phyloP scores from a whole-genome alignment of 495 filamentous ascomycete genomes.

The Arthonia radiata region DNA sequence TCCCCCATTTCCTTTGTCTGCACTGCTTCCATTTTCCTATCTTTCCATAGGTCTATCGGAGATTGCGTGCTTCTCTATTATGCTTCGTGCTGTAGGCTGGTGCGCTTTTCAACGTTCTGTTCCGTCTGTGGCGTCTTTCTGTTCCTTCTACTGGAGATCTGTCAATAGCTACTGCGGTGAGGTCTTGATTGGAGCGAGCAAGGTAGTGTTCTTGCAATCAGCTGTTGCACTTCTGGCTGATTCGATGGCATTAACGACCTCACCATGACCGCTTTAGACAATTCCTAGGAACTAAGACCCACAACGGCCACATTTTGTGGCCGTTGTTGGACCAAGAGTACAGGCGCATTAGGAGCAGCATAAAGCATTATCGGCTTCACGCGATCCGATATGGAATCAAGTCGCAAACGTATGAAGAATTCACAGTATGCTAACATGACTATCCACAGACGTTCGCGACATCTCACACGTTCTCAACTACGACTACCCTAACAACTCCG shows the following conservation, averaged over 20 bases:
- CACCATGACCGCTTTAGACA: too few species aligned
- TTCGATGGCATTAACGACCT: too few species aligned
- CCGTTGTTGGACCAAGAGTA: too few species aligned
- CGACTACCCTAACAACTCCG: conserved; percentile 98
- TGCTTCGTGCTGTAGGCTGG: conserved; percentile 78
- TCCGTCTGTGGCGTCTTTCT: conserved; percentile 59
- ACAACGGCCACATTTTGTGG: too few species aligned
- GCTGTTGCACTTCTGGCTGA: too few species aligned
- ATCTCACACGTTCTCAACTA: conserved; percentile 99
- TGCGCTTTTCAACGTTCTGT: conserved; percentile 40
- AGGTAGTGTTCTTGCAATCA: too few species aligned
- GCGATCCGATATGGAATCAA: conserved; percentile 33
- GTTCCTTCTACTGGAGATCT: conserved; percentile 50
- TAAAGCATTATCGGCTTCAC: conserved; percentile 22
- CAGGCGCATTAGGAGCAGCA: too few species aligned
- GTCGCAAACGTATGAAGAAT: conserved; percentile 23
- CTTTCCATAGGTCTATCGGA: too few species aligned
- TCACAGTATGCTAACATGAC: conserved; percentile 51
- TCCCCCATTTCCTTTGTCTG: conserved; percentile 18
- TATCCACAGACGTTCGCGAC: conserved; percentile 87
- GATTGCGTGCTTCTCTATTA: conserved; percentile 26
- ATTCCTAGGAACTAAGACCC: too few species aligned
- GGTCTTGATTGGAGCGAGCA: too few species aligned
- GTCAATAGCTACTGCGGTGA: conserved; percentile 68
- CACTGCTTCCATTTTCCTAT: conserved; percentile 15